These are phyloP conservation scores for Fusarium albidum DNA, from an alignment of 2,329 filamentous ascomycete genomes.

Conservation along the genomic window DNA sequence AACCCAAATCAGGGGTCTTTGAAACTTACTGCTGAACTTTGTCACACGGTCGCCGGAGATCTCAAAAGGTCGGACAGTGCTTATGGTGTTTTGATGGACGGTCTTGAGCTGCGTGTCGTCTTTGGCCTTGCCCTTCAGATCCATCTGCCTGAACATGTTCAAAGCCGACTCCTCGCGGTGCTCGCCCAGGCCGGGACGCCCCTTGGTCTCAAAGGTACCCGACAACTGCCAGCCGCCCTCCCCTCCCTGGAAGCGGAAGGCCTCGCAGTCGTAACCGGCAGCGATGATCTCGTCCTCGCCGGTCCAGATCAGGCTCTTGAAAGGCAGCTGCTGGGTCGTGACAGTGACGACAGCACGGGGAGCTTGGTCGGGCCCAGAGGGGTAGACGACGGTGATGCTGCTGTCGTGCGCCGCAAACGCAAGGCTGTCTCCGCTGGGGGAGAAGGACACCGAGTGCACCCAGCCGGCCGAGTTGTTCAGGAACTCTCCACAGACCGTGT, in stretches of 20 bases:
- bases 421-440: constrained; percentile 89
- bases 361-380: constrained; percentile 87
- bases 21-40: constrained; percentile 85
- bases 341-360: constrained; percentile 91
- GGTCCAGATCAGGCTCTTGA: constrained; percentile 93
- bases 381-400: constrained; percentile 96
- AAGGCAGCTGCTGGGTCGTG: constrained; percentile 88
- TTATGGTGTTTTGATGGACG: constrained; percentile 96
- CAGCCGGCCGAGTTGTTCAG: constrained; percentile 96
- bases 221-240: constrained; percentile 83
- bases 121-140: constrained; percentile 90
- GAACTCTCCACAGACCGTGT: constrained; percentile 97
- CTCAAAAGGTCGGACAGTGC: constrained; percentile 80
- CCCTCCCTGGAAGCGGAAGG: constrained; percentile 85
- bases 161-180: constrained; percentile 87
- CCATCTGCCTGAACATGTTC: constrained; percentile 99
- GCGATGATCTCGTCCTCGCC: constrained; percentile 93
- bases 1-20: background rate
- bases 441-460: constrained; percentile 94
- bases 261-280: constrained; percentile 89
- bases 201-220: constrained; percentile 82
- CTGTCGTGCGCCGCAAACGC: constrained; percentile 96
- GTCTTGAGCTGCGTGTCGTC: constrained; percentile 96
- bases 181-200: constrained; percentile 66
- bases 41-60: constrained; percentile 68